phyloP scores from a whole-genome alignment of 2,329 filamentous ascomycete genomes.

The Harringtonia lauricola region DNA sequence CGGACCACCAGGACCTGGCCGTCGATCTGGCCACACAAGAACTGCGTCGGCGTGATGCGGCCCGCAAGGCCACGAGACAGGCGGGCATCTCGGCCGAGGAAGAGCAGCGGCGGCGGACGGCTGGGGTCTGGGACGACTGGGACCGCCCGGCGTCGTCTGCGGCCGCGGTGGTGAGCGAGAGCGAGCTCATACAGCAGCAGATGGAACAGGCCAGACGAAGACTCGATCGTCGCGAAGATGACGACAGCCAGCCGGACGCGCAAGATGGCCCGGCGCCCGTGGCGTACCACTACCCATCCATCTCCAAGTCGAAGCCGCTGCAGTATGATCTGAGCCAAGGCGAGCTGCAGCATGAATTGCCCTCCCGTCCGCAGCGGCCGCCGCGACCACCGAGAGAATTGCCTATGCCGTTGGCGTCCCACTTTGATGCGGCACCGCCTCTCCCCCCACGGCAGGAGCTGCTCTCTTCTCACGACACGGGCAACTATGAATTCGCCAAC shows the following conservation, averaged over 20 bases:
- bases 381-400: conserved; percentile 27
- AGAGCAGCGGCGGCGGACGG: conserved; percentile 40
- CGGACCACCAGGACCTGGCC: conserved; percentile 63
- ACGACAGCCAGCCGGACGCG: conserved; percentile 10
- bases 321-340: conserved; percentile 30
- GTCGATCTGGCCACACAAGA: conserved; percentile 67
- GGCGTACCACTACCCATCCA: conserved; percentile 45
- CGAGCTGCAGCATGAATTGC: conserved; percentile 15
- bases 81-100: conserved; percentile 46
- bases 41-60: conserved; percentile 54
- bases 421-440: background rate
- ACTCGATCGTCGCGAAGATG: conserved; percentile 27
- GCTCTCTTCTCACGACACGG: background rate
- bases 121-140: conserved; percentile 33
- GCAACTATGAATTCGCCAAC: background rate
- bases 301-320: conserved; percentile 38
- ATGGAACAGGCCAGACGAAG: conserved; percentile 41
- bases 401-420: background rate
- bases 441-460: conserved; percentile 2
- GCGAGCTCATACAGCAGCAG: conserved; percentile 32
- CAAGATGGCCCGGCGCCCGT: conserved; percentile 13
- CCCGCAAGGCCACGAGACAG: conserved; percentile 43
- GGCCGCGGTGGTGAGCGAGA: conserved; percentile 14
- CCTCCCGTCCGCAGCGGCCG: conserved; percentile 9
- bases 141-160: conserved; percentile 15